Conservation (phyloP, 139 green algal genomes). For the Chlorella sp. region DNA sequence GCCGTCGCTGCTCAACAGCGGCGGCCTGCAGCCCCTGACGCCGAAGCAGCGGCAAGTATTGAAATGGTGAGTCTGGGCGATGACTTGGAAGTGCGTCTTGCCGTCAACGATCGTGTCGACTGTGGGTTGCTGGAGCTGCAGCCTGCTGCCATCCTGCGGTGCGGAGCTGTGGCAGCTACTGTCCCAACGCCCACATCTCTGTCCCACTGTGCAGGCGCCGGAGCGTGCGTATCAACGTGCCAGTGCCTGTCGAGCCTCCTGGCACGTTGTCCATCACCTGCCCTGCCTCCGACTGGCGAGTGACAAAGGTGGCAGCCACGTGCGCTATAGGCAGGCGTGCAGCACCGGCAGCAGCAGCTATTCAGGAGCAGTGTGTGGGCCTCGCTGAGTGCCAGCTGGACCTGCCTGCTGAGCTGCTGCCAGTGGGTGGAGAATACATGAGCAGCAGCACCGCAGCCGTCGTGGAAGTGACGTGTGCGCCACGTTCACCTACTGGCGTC, state of each 20-base stretch:
- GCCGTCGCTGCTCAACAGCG: background rate
- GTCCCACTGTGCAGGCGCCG: conserved; percentile 47
- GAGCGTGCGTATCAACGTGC: conserved; percentile 91
- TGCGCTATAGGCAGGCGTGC: background rate
- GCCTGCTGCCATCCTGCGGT: too few relatives aligned
- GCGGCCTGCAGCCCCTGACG: background rate
- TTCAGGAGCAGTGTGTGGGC: background rate
- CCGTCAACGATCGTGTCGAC: too few relatives aligned
- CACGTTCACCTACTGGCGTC: too few relatives aligned
- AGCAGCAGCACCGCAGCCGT: too few relatives aligned
- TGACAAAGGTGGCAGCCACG: background rate
- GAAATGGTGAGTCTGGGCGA: background rate
- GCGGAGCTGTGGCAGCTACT: too few relatives aligned
- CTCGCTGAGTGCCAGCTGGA: too few relatives aligned
- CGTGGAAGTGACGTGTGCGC: too few relatives aligned
- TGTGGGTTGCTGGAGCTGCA: too few relatives aligned
- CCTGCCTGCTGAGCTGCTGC: too few relatives aligned
- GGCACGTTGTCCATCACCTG: conserved; percentile 13
- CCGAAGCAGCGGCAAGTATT: background rate
- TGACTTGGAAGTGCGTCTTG: too few relatives aligned
- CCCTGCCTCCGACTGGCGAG: background rate
- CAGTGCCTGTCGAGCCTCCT: conserved; percentile 89
- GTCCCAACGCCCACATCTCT: background rate
- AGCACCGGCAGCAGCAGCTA: background rate
- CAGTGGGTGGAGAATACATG: too few relatives aligned